Evolutionary conservation across 352 stramenopile genomes (phyloP).

Genomic region (Phytophthora citrophthora): DNA sequence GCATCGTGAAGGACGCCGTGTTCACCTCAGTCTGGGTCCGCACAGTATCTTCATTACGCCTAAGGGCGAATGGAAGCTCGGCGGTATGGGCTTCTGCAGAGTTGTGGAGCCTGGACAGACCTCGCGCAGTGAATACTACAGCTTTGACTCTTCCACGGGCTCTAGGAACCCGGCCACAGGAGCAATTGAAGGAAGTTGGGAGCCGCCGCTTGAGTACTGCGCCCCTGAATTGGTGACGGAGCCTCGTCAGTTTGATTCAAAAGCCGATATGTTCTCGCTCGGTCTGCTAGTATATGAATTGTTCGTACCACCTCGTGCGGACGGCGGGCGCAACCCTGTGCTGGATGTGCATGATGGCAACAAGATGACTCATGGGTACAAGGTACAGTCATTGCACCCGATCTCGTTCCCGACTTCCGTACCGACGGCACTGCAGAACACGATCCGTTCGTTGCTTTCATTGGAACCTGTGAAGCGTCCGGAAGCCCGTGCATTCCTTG

Average conservation of each 20-base stretch:
- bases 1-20: constrained; percentile 86
- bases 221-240: constrained; percentile 87
- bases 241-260: constrained; percentile 79
- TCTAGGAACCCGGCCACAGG: constrained; percentile 60
- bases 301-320: constrained; percentile 78
- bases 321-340: constrained; percentile 82
- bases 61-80: constrained; percentile 93
- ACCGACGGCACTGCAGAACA: constrained; percentile 86
- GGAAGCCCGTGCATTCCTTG: constrained; percentile 76
- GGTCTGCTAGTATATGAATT: constrained; percentile 87
- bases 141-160: constrained; percentile 57
- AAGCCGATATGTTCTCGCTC: constrained; percentile 89
- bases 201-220: constrained; percentile 87
- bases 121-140: constrained; percentile 88
- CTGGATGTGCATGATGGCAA: constrained; percentile 88
- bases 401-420: constrained; percentile 82
- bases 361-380: constrained; percentile 90
- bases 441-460: constrained; percentile 77
- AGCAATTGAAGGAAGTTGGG: constrained; percentile 70
- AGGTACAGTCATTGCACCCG: constrained; percentile 88
- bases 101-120: constrained; percentile 83
- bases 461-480: constrained; percentile 67
- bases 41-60: constrained; percentile 92
- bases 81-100: constrained; percentile 89
- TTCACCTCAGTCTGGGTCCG: constrained; percentile 87